Evolutionary conservation across 768 basidiomycete species (phyloP), one percentile per base, ranked within the genome.

Genomic region (Termitomyces sp.): DNA sequence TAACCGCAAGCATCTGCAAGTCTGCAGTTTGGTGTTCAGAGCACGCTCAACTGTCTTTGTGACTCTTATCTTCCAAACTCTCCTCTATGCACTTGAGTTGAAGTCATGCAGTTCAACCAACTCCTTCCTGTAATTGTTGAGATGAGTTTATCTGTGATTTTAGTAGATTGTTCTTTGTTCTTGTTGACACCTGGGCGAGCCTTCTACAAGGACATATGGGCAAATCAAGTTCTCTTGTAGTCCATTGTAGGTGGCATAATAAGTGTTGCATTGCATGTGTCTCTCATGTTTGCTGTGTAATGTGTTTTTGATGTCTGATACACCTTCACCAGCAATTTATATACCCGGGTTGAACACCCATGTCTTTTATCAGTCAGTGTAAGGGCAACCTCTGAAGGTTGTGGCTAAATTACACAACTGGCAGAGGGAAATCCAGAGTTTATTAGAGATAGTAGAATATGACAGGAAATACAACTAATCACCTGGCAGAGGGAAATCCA

Each of bases 121-220:
- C 24, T 30, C 16, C 14, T n/a, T 28, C 26, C 49, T 44, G 18
- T 10, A 2, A n/a, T 44, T 10, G 18, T 51, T 44, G 2, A 9
- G 6, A 12, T 36, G 58, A 7, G 64, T 30, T 8, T 12, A 36
- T 42, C 0, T 43, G 1, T 33, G 28, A 32, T 44, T 57, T 2
- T 45, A 74, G 73, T 75, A 61, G 72, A 75, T 58, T 72, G 74
- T 13, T 75, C 74, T 7, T 14, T 75, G 33, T 75, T 77, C 60
- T 58, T 67, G 16, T 59, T 77, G 32, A 72, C 69, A 4, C 73
- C 73, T 42, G 72, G 73, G 18, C 65, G 60, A 35, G 56, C 66
- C 24, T 74, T 77, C 58, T 66, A 68, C 52, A 73, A 72, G 53
- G 73, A 75, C 60, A 47, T 74, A 20, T 68, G 70, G 65, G 68